Conservation (phyloP, 1,139 yeast genomes). For the Lodderomyces parapsilosis region DNA sequence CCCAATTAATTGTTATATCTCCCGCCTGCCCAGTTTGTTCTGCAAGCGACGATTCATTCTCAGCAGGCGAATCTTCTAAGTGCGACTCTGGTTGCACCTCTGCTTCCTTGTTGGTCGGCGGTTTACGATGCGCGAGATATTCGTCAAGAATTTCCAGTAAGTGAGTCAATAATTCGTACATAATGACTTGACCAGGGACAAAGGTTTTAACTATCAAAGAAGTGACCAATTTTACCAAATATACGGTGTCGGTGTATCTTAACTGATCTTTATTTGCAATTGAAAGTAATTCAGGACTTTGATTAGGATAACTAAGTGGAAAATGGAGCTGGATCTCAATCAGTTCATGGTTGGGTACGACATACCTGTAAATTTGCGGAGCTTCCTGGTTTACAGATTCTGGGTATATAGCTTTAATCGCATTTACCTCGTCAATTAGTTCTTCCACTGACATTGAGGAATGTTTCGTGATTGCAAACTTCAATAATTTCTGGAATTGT, state of each 20-base stretch:
- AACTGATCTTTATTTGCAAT: conserved; percentile 35
- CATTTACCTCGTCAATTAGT: conserved; percentile 72
- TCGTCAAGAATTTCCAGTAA: conserved; percentile 50
- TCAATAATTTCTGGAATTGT: background rate
- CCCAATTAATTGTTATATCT: conserved; percentile 60
- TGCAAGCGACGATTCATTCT: conserved; percentile 10
- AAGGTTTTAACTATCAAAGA: conserved; percentile 52
- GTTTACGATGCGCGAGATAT: conserved; percentile 26
- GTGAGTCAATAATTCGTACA: conserved; percentile 76
- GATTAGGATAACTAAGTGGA: conserved; percentile 69
- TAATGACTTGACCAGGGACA: conserved; percentile 63
- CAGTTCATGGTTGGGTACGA: conserved; percentile 63
- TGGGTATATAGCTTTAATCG: conserved; percentile 89
- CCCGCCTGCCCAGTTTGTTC: too few relatives aligned
- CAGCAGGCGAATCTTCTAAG: background rate
- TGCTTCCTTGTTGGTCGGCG: background rate
- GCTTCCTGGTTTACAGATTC: conserved; percentile 38
- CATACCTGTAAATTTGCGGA: conserved; percentile 47
- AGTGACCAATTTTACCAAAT: conserved; percentile 42
- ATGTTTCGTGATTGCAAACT: too few relatives aligned
- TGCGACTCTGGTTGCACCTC: background rate
- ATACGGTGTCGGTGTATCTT: conserved; percentile 41
- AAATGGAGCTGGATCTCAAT: conserved; percentile 63
- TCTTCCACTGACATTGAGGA: conserved; percentile 50
- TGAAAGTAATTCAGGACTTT: conserved; percentile 55